phyloP scores from a whole-genome alignment of 371 early-diverging fungal genomes.

The Lichtheimia ramosa region DNA sequence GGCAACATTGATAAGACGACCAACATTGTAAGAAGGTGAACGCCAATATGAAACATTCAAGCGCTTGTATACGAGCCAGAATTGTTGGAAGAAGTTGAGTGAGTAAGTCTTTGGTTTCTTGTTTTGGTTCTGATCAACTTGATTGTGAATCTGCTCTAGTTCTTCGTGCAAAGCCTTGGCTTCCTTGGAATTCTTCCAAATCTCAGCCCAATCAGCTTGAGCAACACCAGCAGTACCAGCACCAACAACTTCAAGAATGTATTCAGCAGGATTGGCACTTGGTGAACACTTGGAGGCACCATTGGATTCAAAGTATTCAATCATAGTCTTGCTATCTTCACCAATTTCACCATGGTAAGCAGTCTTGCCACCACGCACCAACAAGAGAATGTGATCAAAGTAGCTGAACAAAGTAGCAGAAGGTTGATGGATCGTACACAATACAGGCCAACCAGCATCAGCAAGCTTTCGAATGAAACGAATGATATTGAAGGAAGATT shows the following conservation, averaged over 20 bases:
- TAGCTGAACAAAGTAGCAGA: conserved; percentile 77
- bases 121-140: conserved; percentile 16
- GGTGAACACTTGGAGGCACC: conserved; percentile 63
- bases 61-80: conserved; percentile 61
- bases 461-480: conserved; percentile 73
- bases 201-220: conserved; percentile 60
- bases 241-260: conserved; percentile 68
- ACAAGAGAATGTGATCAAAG: conserved; percentile 78
- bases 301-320: conserved; percentile 65
- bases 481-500: conserved; percentile 72
- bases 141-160: conserved; percentile 32
- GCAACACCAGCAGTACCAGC: conserved; percentile 61
- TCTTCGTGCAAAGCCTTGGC: conserved; percentile 37
- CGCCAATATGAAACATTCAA: conserved; percentile 71
- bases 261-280: conserved; percentile 70
- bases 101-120: conserved; percentile 24
- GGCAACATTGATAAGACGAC: conserved; percentile 54
- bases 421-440: conserved; percentile 91
- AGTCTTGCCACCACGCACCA: conserved; percentile 78
- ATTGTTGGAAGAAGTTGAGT: conserved; percentile 41
- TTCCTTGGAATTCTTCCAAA: conserved; percentile 58
- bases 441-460: conserved; percentile 63
- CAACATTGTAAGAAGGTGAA: conserved; percentile 67
- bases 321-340: conserved; percentile 48
- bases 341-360: conserved; percentile 83